phyloP scores from a whole-genome alignment of 441 rosid genomes.

The Bocquillonia castaneifolia region DNA sequence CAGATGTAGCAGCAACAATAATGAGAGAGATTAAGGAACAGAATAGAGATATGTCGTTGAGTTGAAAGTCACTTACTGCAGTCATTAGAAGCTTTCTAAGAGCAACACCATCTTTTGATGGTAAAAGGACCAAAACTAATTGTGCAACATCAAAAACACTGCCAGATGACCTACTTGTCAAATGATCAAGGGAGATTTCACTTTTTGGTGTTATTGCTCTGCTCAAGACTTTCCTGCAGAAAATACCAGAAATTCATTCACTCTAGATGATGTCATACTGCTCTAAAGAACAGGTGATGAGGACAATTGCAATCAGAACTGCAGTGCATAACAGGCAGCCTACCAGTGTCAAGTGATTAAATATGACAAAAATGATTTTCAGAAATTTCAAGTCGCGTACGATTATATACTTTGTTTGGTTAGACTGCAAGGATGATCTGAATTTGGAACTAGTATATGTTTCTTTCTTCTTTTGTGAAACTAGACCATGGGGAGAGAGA shows the following conservation, averaged over 20 bases:
- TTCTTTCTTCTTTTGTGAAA: background rate
- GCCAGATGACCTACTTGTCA: conserved; percentile 28
- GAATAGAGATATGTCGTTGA: background rate
- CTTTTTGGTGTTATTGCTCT: conserved; percentile 31
- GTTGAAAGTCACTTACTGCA: conserved; percentile 57
- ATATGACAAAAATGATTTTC: background rate
- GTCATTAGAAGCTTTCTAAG: conserved; percentile 86
- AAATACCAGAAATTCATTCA: conserved; percentile 15
- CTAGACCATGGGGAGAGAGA: too few relatives aligned
- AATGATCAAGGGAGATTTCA: conserved; percentile 35
- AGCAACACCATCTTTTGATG: conserved; percentile 71
- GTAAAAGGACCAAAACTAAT: conserved; percentile 59
- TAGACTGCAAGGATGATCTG: background rate
- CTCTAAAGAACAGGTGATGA: background rate
- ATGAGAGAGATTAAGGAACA: background rate
- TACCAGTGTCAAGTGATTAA: background rate
- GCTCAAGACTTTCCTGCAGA: conserved; percentile 52
- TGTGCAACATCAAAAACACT: conserved; percentile 45
- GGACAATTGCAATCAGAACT: background rate
- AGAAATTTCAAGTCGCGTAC: background rate
- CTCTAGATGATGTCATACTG: background rate
- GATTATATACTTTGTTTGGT: background rate
- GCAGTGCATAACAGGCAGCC: background rate
- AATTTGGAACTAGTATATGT: background rate
- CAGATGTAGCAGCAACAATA: background rate